Base-by-base conservation (phyloP, 108 stramenopile species). In the Fragilaria radians region DNA sequence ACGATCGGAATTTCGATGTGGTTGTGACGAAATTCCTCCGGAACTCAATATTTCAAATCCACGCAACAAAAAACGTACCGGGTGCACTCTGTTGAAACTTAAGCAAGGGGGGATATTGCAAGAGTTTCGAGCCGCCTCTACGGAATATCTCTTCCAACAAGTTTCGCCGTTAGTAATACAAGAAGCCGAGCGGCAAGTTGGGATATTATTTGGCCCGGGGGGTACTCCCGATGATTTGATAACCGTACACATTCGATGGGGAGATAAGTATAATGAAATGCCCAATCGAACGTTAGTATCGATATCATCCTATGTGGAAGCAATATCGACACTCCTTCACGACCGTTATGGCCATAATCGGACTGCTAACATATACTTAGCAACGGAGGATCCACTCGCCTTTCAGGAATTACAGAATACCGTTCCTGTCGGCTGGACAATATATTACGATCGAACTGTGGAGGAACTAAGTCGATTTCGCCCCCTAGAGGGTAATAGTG, bases 261-360 rank as follows among this genome's bases (percentile, higher is more conserved):
- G 82, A 4, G 82, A 83, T 59, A 83, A 83, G 36, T 71, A 63
- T 48, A 70, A 65, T 70, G 82, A 83, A 62, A 83, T 83, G 82
- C 36, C 36, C 14, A 42, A 42, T 42, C 36, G 36, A 14, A 66
- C 76, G 11, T 45, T 80, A 32, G 63, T 60, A 0, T 33, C 65
- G 2, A 70, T 75, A 2, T 46, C 71, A 46, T 76, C 79, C 52
- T 80, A 79, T 61, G 69, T 83, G 48, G n/a, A 79, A 3, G 82
- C 70, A 23, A 57, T 77, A 11, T n/a, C 48, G 47, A 26, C 49
- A 33, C 21, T 48, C 5, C 14, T 30, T 47, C 53, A 45, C 36
- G 29, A 59, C 28, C 19, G 32, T 4, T 32, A 30, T 33, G n/a
- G 24, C 17, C 34, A 4, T 23, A 24, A 58, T 34, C 27, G 48